A percentile compares a stretch with the other conserved stretches of the same genome.
phyloP scores from a whole-genome alignment of 805 yeast genomes.

The Teunomyces funiuensis region DNA sequence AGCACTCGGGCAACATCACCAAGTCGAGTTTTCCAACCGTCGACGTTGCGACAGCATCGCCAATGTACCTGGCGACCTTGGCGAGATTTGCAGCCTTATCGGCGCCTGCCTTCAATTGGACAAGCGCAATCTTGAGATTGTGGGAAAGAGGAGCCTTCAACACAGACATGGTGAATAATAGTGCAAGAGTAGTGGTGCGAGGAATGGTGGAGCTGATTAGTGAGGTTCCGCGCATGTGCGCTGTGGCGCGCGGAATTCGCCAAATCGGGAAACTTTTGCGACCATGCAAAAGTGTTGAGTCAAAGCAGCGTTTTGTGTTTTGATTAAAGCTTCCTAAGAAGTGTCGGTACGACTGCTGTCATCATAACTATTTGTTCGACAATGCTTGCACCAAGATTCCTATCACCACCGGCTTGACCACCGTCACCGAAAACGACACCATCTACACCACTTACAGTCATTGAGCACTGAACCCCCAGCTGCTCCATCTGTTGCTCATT shows the following conservation, averaged over 20 bases:
- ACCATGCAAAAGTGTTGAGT: too few species aligned
- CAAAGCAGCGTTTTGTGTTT: too few species aligned
- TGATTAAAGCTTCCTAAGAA: too few species aligned
- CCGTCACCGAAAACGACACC: conserved; percentile 31
- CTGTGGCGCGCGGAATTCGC: neutral
- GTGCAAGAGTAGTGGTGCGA: neutral
- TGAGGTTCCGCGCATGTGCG: neutral
- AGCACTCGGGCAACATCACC: conserved; percentile 91
- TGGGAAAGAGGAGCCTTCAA: conserved; percentile 46
- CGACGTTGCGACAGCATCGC: conserved; percentile 51
- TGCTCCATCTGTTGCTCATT: conserved; percentile 12
- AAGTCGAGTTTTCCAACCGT: conserved; percentile 51
- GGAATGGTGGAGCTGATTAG: neutral
- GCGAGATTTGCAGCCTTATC: conserved; percentile 77
- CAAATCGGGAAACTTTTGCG: neutral
- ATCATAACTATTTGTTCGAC: conserved; percentile 35
- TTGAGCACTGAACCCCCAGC: conserved; percentile 13
- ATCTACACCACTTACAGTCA: conserved; percentile 35
- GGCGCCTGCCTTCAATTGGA: conserved; percentile 80
- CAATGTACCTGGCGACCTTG: conserved; percentile 63
- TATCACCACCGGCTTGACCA: conserved; percentile 36
- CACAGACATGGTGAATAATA: conserved; percentile 16
- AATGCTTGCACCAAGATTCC: conserved; percentile 24
- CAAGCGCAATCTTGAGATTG: conserved; percentile 73
- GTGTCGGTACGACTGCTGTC: conserved; percentile 25